Percentiles rank a stretch among this genome's conserved stretches.
These are phyloP conservation scores for Schizochytrium sp. DNA, from an alignment of 108 stramenopile species.

Conservation along the genomic window DNA sequence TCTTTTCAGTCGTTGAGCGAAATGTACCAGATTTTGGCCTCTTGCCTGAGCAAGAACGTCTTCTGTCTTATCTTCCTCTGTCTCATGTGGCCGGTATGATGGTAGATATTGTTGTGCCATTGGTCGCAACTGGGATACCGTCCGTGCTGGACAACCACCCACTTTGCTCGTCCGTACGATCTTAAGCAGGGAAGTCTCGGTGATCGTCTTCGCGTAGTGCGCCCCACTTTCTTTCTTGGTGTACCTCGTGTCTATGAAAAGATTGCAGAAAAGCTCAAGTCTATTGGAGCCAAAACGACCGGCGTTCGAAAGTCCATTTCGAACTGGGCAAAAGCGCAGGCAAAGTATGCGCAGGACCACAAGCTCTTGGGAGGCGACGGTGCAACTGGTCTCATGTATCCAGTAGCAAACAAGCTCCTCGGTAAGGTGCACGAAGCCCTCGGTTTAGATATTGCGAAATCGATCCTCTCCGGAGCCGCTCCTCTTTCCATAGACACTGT, in stretches of 20 bases:
- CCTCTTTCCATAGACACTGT: background rate
- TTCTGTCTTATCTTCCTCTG: conserved; percentile 70
- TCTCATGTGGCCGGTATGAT: conserved; percentile 74
- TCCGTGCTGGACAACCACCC: conserved; percentile 63
- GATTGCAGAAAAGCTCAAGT: conserved; percentile 75
- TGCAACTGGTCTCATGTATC: background rate
- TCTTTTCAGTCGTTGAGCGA: background rate
- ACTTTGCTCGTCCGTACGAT: conserved; percentile 78
- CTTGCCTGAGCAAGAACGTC: conserved; percentile 56
- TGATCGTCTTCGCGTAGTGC: conserved; percentile 67
- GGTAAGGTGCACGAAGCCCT: background rate
- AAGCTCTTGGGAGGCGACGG: background rate
- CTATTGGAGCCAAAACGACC: conserved; percentile 71
- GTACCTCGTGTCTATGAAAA: conserved; percentile 81
- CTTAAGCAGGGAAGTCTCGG: conserved; percentile 73
- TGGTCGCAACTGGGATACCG: conserved; percentile 67
- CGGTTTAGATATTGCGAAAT: background rate
- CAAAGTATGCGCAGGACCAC: conserved; percentile 60
- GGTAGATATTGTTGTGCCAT: conserved; percentile 69
- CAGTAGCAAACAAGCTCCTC: background rate
- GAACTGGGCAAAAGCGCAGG: conserved; percentile 75
- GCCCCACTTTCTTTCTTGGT: conserved; percentile 78
- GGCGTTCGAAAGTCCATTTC: conserved; percentile 74
- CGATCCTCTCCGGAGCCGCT: background rate
- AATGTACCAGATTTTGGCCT: background rate